Evolutionary conservation across 2,329 filamentous ascomycete species (phyloP), one percentile per base, ranked within the genome.

Genomic region (Cercospora zeae-maydis): DNA sequence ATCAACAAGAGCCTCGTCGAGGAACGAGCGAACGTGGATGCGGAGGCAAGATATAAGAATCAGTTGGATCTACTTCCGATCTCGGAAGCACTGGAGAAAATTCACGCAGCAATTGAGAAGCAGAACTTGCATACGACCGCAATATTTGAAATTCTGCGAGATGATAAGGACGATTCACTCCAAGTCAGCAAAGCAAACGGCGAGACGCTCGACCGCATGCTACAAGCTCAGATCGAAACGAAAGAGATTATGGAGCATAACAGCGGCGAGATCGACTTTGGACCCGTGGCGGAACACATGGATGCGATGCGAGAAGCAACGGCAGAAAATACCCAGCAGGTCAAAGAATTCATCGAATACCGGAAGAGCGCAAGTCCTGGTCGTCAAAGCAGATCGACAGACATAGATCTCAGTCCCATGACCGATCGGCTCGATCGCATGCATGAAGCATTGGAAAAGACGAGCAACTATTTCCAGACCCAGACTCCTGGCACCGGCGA

Each of bases 331-430:
- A 63, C 61, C 9, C 65, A 64, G 8, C 64, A 69, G n/a, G 60
- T 71, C 5, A 34, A 51, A n/a, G 21, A 37, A 13, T 51, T 72
- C 14, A 51, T 72, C 16, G 66, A 70, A 51, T 52, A 55, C 7
- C 65, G 67, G 33, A 58, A 64, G 30, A 37, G 42, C 10, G 16
- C 16, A 19, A 37, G 33, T 5, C 30, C 37, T 6, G 10, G 33
- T 19, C 16, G 21, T 10, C 45, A 59, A 14, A 49, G 39, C 59
- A 51, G 33, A 10, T 62, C 65, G 31, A 36, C 62, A 6, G 64
- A 65, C 14, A 67, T 71, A 37, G 69, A 72, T 42, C 63, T 71
- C 45, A 66, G 61, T n/a, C 70, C 70, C 1, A 64, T 71, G n/a
- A 72, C 68, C 13, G 68, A 72, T 2, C 67, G 68, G 3, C 54